Evolutionary conservation across 176 grass and related monocot species (phyloP).

Genomic region (Aegilops sharonensis): DNA sequence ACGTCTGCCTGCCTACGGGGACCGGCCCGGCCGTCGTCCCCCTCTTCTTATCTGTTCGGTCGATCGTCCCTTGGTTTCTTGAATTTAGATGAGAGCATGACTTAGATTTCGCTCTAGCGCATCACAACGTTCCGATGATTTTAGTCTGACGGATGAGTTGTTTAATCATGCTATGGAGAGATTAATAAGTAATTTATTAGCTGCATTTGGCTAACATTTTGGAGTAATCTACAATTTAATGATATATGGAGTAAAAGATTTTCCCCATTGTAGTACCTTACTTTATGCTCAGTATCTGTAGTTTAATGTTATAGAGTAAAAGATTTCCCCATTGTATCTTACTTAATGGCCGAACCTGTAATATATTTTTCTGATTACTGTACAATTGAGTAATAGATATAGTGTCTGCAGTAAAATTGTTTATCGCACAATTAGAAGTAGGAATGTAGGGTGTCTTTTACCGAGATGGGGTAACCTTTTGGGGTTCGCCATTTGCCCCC

Average conservation of each 20-base stretch:
- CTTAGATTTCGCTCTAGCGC: neutral
- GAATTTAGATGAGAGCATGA: neutral
- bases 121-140: neutral
- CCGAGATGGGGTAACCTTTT: neutral
- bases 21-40: too few relatives aligned
- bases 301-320: neutral
- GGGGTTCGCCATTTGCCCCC: neutral
- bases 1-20: neutral
- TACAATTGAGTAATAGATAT: neutral
- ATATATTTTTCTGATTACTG: neutral
- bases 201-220: neutral
- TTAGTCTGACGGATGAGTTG: neutral
- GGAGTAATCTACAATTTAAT: neutral
- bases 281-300: neutral
- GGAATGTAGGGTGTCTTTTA: neutral
- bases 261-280: neutral
- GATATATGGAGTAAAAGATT: neutral
- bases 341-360: neutral
- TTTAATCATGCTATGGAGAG: neutral
- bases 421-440: neutral
- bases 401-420: neutral
- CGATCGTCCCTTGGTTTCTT: neutral
- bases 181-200: neutral
- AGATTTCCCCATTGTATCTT: neutral
- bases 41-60: neutral